Conservation (phyloP, 495 filamentous ascomycete genomes). For the Daldinia concentrica region DNA sequence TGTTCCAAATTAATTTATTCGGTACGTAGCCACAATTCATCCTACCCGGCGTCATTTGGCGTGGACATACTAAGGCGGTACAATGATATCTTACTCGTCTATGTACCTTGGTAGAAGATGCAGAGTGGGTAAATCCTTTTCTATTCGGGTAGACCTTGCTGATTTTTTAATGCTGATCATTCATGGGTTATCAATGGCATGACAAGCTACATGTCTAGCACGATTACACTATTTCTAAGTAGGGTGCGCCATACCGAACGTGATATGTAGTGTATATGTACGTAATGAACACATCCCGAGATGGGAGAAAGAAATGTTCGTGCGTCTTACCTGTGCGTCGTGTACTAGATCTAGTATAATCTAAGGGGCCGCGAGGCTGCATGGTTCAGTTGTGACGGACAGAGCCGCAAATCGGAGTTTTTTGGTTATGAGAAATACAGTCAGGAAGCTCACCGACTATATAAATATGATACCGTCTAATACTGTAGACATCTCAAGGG, state of each 20-base stretch:
- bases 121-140: slow-evolving; percentile 21
- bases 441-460: slow-evolving; percentile 6
- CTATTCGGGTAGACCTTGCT: neutral
- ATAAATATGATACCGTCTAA: neutral
- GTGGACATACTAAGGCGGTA: neutral
- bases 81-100: neutral
- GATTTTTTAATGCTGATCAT: slow-evolving; percentile 19
- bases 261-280: neutral
- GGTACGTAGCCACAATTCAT: neutral
- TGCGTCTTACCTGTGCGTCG: slow-evolving; percentile 14
- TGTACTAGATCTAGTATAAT: slow-evolving; percentile 35
- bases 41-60: neutral
- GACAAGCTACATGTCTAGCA: neutral
- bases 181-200: neutral
- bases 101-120: slow-evolving; percentile 4
- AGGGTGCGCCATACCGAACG: slow-evolving; percentile 14
- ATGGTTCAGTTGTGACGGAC: slow-evolving; percentile 29
- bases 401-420: slow-evolving; percentile 42
- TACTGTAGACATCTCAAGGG: neutral
- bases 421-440: slow-evolving; percentile 13
- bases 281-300: slow-evolving; percentile 6
- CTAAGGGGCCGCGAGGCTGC: slow-evolving; percentile 30
- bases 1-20: neutral
- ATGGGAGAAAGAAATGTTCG: slow-evolving; percentile 10
- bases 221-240: neutral